Conservation (phyloP, 495 filamentous ascomycete species). For the Choiromyces venosus region DNA sequence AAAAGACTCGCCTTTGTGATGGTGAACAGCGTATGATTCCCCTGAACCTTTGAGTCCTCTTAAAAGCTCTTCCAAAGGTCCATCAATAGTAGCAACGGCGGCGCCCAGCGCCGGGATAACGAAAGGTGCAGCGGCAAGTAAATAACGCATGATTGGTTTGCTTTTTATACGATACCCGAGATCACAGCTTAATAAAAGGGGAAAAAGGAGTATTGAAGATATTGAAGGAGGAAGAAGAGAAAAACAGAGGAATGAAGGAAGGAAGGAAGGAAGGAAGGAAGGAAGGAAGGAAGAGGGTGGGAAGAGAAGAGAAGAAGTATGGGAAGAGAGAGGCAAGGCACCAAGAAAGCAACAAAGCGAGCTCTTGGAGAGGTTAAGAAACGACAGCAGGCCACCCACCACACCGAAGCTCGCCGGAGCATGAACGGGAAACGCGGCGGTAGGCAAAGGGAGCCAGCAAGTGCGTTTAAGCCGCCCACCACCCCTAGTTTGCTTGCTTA, state of each 20-base stretch:
- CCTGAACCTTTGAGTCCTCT: background rate
- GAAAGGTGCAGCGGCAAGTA: slow-evolving; percentile 18
- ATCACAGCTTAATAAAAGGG: background rate
- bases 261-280: background rate
- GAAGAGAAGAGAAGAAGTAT: background rate
- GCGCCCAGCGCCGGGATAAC: slow-evolving; percentile 27
- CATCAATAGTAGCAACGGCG: slow-evolving; percentile 1
- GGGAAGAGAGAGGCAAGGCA: background rate
- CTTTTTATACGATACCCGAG: background rate
- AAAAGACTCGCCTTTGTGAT: background rate
- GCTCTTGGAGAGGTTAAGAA: background rate
- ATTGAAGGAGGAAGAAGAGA: background rate
- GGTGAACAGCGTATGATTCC: background rate
- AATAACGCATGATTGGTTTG: background rate
- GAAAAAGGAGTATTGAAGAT: background rate
- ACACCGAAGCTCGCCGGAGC: background rate
- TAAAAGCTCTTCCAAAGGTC: background rate
- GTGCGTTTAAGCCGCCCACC: background rate
- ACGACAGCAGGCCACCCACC: background rate
- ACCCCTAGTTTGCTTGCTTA: background rate
- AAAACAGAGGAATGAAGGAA: background rate
- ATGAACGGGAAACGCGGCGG: background rate
- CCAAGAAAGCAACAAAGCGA: background rate
- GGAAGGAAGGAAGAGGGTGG: background rate
- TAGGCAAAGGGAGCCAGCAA: background rate